Base-by-base conservation (phyloP, 306 rosid genomes). In the Ziziphus jujuba region DNA sequence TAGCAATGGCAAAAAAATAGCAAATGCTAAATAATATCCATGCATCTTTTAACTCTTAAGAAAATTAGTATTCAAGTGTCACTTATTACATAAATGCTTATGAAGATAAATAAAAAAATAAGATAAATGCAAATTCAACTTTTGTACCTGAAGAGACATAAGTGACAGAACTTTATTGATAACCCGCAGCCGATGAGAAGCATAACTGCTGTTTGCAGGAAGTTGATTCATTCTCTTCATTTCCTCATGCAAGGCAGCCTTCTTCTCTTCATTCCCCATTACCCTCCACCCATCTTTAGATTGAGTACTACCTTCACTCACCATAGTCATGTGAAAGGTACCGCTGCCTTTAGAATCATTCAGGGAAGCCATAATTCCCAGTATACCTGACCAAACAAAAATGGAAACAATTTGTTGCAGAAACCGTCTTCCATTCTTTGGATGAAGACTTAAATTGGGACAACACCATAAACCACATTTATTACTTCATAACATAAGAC, bases 161-260 rank as follows among this genome's bases (percentile, higher is more conserved):
- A 92, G 96, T 69, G 87, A 89, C 82, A 90, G 76, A 76, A 87
- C 78, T 77, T 86, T 92, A 79, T 83, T 83, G 34, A 92, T 95
- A 76, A 92, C 91, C 82, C 83, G 87, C 59, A 84, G 45, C 16
- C 97, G 96, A 66, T 90, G 98, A 34, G 76, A 17, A 60, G 74
- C 96, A 62, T 90, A 90, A 19, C 75, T 11, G 72, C 98, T 90
- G 67, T 67, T 78, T 33, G 80, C 70, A 44, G 97, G 97, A 56
- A 92, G 80, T 61, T 57, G 69, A 71, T 63, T 73, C 84, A 86
- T 81, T 77, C 88, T 82, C 63, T 58, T 75, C 61, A 82, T 69
- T 70, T 90, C 93, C 21, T 84, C 86, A 57, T 81, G 77, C 35
- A 92, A 89, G n/a, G 87, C 66, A 7, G 77, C 84, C 78, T 64